These are phyloP conservation scores for Gracilaria domingensis DNA, from an alignment of 23 red algal genomes.

Conservation along the genomic window DNA sequence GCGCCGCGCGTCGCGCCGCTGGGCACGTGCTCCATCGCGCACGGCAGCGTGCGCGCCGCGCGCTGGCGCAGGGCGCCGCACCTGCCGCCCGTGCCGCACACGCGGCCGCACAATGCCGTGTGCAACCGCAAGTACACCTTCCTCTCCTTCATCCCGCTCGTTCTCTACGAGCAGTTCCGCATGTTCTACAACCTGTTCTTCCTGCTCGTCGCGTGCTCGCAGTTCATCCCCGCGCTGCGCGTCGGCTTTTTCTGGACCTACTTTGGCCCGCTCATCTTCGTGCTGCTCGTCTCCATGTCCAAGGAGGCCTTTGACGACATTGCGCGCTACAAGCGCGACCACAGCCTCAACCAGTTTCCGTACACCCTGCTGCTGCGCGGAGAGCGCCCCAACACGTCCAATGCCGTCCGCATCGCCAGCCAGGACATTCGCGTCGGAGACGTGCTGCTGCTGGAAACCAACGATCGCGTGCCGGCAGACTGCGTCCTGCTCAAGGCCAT, in stretches of 20 bases:
- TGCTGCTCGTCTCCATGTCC: slow-evolving; percentile 80
- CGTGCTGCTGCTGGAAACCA: slow-evolving; percentile 84
- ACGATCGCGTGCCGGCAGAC: slow-evolving; percentile 96
- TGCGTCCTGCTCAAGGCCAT: slow-evolving; percentile 85
- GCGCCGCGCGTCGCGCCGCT: slow-evolving; percentile 46
- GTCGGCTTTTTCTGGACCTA: slow-evolving; percentile 97
- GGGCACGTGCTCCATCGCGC: slow-evolving; percentile 19
- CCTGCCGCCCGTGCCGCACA: slow-evolving; percentile 1
- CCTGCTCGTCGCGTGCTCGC: slow-evolving; percentile 87
- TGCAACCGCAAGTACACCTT: slow-evolving; percentile 87
- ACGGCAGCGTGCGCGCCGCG: slow-evolving; percentile 26
- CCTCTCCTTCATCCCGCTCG: slow-evolving; percentile 81
- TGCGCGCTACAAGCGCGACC: slow-evolving; percentile 76
- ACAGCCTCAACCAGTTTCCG: slow-evolving; percentile 78
- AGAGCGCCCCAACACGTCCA: slow-evolving; percentile 13
- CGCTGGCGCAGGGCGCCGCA: slow-evolving; percentile 42
- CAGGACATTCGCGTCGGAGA: slow-evolving; percentile 97
- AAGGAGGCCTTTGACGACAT: slow-evolving; percentile 93
- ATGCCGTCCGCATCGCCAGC: slow-evolving; percentile 61
- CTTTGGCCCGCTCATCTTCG: slow-evolving; percentile 93
- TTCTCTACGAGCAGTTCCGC: slow-evolving; percentile 94
- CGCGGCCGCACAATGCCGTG: slow-evolving; percentile 40
- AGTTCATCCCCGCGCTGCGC: slow-evolving; percentile 93
- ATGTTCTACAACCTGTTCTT: slow-evolving; percentile 99
- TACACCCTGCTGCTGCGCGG: slow-evolving; percentile 70